A percentile compares a stretch with the other conserved stretches of the same genome.
These are phyloP conservation scores for Claviceps citrina DNA, from an alignment of 2,329 filamentous ascomycete genomes.

Conservation along the genomic window DNA sequence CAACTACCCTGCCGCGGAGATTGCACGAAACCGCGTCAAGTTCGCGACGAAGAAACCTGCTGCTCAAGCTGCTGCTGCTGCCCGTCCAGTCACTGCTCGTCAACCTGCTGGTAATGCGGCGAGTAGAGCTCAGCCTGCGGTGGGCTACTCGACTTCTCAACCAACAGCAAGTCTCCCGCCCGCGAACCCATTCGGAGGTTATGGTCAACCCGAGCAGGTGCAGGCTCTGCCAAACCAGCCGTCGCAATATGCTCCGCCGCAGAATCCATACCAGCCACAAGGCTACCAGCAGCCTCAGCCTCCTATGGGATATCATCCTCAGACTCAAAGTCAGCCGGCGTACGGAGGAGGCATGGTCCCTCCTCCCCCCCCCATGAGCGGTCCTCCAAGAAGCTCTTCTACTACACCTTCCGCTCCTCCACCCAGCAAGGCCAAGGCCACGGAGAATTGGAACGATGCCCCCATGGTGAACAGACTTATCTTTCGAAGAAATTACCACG, in stretches of 20 bases:
- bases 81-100: constrained; percentile 6
- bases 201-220: constrained; percentile 10
- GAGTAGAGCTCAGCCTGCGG: constrained; percentile 13
- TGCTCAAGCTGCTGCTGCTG: constrained; percentile 9
- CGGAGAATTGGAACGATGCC: constrained; percentile 86
- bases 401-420: constrained; percentile 50
- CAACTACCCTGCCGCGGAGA: constrained; percentile 72
- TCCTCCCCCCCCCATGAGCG: constrained; percentile 18
- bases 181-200: constrained; percentile 16
- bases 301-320: constrained; percentile 35
- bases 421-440: constrained; percentile 54
- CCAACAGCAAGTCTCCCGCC: constrained; percentile 14
- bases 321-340: constrained; percentile 22
- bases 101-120: constrained; percentile 9
- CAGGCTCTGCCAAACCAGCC: constrained; percentile 16
- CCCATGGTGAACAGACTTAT: constrained; percentile 67
- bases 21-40: constrained; percentile 71
- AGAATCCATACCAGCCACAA: constrained; percentile 21
- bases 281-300: constrained; percentile 7
- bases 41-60: constrained; percentile 52
- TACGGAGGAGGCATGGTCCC: constrained; percentile 18
- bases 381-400: constrained; percentile 37
- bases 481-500: constrained; percentile 60
- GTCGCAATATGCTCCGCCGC: constrained; percentile 23
- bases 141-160: constrained; percentile 36